Conservation (phyloP, 2,329 filamentous ascomycete species). For the Fusarium drepaniforme region DNA sequence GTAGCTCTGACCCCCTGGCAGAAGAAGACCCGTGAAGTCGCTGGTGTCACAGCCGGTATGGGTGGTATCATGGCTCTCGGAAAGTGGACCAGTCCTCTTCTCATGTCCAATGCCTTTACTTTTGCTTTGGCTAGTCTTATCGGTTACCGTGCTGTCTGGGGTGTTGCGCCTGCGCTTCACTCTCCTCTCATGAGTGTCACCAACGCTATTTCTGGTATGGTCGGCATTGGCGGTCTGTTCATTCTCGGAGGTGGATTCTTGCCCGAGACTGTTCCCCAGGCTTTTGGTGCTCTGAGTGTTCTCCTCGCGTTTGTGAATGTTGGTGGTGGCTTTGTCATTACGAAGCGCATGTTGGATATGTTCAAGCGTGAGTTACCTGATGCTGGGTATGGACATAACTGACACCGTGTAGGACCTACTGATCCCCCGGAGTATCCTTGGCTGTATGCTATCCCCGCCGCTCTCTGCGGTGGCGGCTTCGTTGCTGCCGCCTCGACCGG, state of each 20-base stretch:
- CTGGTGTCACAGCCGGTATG: constrained; percentile 82
- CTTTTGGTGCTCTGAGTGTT: constrained; percentile 83
- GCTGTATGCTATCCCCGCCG: constrained; percentile 83
- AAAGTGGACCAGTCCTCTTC: constrained; percentile 83
- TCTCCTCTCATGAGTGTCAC: constrained; percentile 94
- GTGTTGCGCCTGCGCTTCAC: constrained; percentile 84
- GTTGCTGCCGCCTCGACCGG: constrained; percentile 84
- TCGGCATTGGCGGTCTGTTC: constrained; percentile 89
- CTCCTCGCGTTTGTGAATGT: constrained; percentile 90
- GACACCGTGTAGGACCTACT: constrained; percentile 68
- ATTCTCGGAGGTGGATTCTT: constrained; percentile 86
- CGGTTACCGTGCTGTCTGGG: constrained; percentile 91
- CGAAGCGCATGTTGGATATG: constrained; percentile 95
- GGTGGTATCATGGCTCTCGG: constrained; percentile 79
- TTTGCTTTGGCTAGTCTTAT: constrained; percentile 87
- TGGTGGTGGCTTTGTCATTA: constrained; percentile 90
- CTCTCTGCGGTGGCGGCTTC: constrained; percentile 84
- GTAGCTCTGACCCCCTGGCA: constrained; percentile 86
- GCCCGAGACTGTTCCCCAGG: constrained; percentile 83
- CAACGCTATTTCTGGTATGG: constrained; percentile 93
- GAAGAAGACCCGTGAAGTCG: constrained; percentile 81
- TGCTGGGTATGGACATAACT: too few relatives aligned
- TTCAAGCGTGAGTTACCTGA: constrained; percentile 71
- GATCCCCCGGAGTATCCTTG: constrained; percentile 91
- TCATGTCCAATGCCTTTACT: constrained; percentile 90